Conservation (phyloP, 768 basidiomycete species). For the Collybia sordida region DNA sequence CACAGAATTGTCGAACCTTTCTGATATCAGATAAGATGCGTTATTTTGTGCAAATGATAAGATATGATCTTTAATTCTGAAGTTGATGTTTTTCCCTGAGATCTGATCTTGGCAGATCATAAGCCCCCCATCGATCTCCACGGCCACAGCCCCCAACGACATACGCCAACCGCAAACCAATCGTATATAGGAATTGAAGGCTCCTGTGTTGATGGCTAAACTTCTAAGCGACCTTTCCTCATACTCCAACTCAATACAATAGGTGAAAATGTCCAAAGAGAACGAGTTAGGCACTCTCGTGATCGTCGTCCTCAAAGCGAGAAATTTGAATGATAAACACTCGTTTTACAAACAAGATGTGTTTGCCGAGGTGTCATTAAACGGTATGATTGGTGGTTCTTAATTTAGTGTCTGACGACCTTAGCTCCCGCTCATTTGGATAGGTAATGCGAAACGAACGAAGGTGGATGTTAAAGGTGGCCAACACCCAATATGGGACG, state of each 20-base stretch:
- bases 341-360: slow-evolving; percentile 92
- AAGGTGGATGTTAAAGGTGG: slow-evolving; percentile 81
- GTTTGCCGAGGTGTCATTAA: slow-evolving; percentile 66
- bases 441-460: slow-evolving; percentile 65
- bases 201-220: not conserved
- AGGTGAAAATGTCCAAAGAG: slow-evolving; percentile 29
- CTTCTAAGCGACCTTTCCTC: not conserved
- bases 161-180: too few species aligned
- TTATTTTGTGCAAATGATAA: not conserved
- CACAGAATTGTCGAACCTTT: not conserved
- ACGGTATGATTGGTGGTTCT: slow-evolving; percentile 29
- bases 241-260: not conserved
- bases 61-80: too few species aligned
- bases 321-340: slow-evolving; percentile 79
- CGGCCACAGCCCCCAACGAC: too few species aligned
- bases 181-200: not conserved
- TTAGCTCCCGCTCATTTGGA: slow-evolving; percentile 5
- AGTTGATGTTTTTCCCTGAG: too few species aligned
- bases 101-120: too few species aligned
- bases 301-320: slow-evolving; percentile 82
- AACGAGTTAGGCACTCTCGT: slow-evolving; percentile 78
- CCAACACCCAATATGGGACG: slow-evolving; percentile 93
- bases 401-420: not conserved
- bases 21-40: slow-evolving; percentile 7
- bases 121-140: slow-evolving; percentile 1